A percentile compares a stretch with the other conserved stretches of the same genome.
These are phyloP conservation scores for Westerdykella sp. DNA, from an alignment of 2,329 filamentous ascomycete species.

Conservation along the genomic window DNA sequence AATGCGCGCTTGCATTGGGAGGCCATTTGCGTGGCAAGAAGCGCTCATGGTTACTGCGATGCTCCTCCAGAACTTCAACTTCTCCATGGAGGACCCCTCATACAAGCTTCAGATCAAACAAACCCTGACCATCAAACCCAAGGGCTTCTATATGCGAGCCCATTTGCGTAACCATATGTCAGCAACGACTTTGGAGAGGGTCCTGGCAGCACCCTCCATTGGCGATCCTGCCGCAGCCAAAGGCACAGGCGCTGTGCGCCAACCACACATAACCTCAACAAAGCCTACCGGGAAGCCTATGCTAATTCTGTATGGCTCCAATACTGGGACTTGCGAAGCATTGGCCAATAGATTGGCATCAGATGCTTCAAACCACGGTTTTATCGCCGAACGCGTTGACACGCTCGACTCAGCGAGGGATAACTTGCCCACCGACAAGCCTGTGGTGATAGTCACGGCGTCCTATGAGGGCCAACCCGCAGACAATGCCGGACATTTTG, in stretches of 20 bases:
- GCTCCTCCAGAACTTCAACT: constrained; percentile 43
- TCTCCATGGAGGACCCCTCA: constrained; percentile 39
- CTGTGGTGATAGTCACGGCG: constrained; percentile 37
- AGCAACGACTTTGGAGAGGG: constrained; percentile 27
- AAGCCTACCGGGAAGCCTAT: constrained; percentile 26
- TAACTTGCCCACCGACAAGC: constrained; percentile 31
- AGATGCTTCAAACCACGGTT: constrained; percentile 34
- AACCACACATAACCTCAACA: constrained; percentile 9
- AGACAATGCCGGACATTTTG: constrained; percentile 40
- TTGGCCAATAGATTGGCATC: constrained; percentile 36
- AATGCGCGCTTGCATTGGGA: constrained; percentile 48
- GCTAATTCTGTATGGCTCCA: constrained; percentile 37
- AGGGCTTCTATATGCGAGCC: constrained; percentile 36
- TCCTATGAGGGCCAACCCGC: constrained; percentile 41
- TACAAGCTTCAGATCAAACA: constrained; percentile 42
- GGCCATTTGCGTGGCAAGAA: constrained; percentile 52
- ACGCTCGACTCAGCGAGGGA: constrained; percentile 33
- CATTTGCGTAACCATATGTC: constrained; percentile 27
- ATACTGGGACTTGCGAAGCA: constrained; percentile 40
- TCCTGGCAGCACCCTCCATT: constrained; percentile 18
- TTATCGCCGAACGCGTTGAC: constrained; percentile 29
- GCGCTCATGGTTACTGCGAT: constrained; percentile 41
- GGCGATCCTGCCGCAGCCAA: constrained; percentile 10
- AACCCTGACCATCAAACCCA: constrained; percentile 43
- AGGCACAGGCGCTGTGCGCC: background rate